Evolutionary conservation across 1,139 yeast species (phyloP), one percentile per base, ranked within the genome.

Genomic region (Geotrichum macrosporum): DNA sequence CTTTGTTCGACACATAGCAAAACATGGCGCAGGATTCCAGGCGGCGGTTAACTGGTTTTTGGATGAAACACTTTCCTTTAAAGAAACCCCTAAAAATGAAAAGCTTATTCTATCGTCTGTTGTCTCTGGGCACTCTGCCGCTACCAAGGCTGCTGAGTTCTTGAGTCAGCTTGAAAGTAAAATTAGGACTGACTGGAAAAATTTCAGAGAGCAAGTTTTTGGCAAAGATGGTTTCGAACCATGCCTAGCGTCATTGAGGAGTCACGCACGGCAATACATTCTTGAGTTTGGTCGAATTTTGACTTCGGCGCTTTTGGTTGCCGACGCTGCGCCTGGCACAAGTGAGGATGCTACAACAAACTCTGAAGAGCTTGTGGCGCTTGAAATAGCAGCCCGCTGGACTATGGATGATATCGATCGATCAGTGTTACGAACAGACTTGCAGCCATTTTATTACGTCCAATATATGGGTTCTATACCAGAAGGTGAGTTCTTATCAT

Each of bases 281-380:
- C 48, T 58, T 30, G 51, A 44, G 21, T 50, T 60, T n/a, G 62
- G 58, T 9, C 55, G 57, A 13, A 47, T 58, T 5, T 36, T 57
- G 12, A 46, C 51, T 15, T 39, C 56, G 3, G 46, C 55, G 15
- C 47, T 60, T 22, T 46, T 57, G 8, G 38, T 54, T 15, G 38
- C 50, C 15, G 54, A 54, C 41, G 55, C 56, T 1, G 41, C 48
- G 5, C 48, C 46, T 29, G 10, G 34, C 30, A 13, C 33, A 16
- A 4, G 12, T 19, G 29, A 18, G 18, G 10, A 24, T 24, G 27
- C 27, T 24, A 24, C 27, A n/a, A n/a, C n/a, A n/a, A n/a, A n/a
- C n/a, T n/a, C n/a, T n/a, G n/a, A n/a, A n/a, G n/a, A n/a, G n/a
- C n/a, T n/a, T n/a, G 47, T 46, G 3, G 55, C 55, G 3, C 19